Evolutionary conservation across 1,284 basidiomycete species (phyloP).

Genomic region (Rhodotorula sp.): DNA sequence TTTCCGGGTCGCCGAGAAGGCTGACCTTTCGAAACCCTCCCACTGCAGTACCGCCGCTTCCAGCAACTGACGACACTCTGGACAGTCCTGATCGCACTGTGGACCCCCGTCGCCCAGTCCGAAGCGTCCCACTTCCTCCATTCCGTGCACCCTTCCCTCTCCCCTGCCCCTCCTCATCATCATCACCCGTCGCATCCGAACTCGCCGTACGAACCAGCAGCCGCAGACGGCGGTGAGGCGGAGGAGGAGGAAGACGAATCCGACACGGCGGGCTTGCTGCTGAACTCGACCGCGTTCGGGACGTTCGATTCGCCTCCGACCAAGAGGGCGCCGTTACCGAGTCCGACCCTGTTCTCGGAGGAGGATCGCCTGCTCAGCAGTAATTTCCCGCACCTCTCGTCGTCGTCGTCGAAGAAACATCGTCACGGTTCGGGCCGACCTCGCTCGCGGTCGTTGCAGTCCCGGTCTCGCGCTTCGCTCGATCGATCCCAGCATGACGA

Average conservation of each 20-base stretch:
- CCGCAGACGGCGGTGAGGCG: not conserved
- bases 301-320: not conserved
- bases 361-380: conserved; percentile 24
- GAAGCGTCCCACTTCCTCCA: conserved; percentile 32
- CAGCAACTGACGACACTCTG: conserved; percentile 83
- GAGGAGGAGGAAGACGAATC: not conserved
- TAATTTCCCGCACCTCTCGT: conserved; percentile 7
- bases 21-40: too few species aligned
- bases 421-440: conserved; percentile 2
- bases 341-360: conserved; percentile 27
- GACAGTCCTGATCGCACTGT: conserved; percentile 85
- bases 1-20: too few species aligned
- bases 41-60: conserved; percentile 59
- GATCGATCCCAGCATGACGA: not conserved
- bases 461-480: not conserved
- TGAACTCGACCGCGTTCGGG: not conserved
- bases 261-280: not conserved
- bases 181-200: too few species aligned
- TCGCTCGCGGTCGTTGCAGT: not conserved
- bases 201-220: not conserved
- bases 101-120: conserved; percentile 63
- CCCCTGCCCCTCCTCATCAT: conserved; percentile 3
- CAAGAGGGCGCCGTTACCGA: not conserved
- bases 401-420: not conserved
- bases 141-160: conserved; percentile 16